Conservation (phyloP, 2,329 filamentous ascomycete genomes). For the Diplodia sapinea region DNA sequence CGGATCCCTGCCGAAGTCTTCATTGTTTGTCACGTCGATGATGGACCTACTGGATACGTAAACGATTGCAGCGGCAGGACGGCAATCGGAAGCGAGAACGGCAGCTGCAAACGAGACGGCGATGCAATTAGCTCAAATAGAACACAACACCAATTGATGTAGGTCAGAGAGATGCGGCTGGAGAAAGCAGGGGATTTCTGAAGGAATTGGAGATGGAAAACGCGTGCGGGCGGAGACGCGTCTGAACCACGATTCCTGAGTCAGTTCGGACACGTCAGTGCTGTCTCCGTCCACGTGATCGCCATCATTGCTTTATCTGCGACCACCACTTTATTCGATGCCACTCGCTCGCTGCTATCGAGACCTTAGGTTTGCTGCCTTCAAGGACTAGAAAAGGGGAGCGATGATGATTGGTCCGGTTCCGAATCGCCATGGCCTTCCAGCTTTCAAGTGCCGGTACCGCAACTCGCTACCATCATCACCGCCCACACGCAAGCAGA, state of each 20-base stretch:
- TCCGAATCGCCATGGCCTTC: too few relatives aligned
- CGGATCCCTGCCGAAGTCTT: conserved; percentile 8
- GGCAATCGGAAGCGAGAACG: background rate
- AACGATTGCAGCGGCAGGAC: background rate
- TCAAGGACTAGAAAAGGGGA: too few relatives aligned
- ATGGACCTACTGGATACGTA: too few relatives aligned
- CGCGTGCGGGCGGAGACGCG: conserved; percentile 17
- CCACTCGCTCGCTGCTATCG: too few relatives aligned
- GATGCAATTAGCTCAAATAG: background rate
- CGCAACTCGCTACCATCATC: too few relatives aligned
- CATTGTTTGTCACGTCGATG: conserved; percentile 1
- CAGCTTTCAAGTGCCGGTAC: too few relatives aligned
- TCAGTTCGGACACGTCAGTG: conserved; percentile 18
- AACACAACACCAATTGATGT: background rate
- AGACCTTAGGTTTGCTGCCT: too few relatives aligned
- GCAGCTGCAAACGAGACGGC: background rate
- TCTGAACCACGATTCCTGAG: background rate
- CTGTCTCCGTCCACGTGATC: conserved; percentile 5
- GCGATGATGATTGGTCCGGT: too few relatives aligned
- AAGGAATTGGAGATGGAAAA: background rate
- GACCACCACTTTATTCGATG: too few relatives aligned
- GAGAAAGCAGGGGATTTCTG: background rate
- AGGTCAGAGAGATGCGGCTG: background rate
- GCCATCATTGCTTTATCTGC: background rate
- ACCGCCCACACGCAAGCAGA: too few relatives aligned